Percentiles rank a stretch among this genome's conserved stretches.
phyloP scores from a whole-genome alignment of 2,329 filamentous ascomycete genomes.

The Epichloe scottii region DNA sequence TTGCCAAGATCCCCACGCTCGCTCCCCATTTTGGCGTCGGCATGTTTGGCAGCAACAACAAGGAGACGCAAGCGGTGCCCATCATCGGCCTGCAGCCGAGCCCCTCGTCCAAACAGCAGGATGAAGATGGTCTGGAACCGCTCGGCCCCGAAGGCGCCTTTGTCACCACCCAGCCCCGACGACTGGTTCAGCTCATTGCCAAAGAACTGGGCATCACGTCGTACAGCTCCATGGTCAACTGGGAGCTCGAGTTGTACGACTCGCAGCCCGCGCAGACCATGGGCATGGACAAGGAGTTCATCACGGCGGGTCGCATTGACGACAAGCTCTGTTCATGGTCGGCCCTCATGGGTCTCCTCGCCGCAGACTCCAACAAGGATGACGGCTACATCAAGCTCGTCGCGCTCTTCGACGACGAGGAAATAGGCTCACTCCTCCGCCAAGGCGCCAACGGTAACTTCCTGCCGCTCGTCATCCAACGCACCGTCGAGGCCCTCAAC shows the following conservation, averaged over 20 bases:
- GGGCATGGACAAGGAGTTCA: conserved; percentile 83
- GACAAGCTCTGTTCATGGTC: conserved; percentile 97
- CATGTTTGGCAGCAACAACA: conserved; percentile 57
- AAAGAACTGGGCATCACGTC: conserved; percentile 61
- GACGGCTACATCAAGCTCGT: conserved; percentile 75
- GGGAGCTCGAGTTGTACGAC: conserved; percentile 95
- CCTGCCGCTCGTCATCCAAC: conserved; percentile 67
- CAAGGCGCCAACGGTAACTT: conserved; percentile 89
- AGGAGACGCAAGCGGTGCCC: conserved; percentile 87
- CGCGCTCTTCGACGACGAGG: conserved; percentile 93
- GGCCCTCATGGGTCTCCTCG: conserved; percentile 71
- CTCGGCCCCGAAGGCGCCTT: conserved; percentile 62
- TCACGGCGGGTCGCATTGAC: conserved; percentile 89
- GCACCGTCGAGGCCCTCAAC: conserved; percentile 59
- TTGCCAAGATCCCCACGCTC: conserved; percentile 82
- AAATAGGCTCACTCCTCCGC: conserved; percentile 81
- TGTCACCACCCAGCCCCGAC: conserved; percentile 68
- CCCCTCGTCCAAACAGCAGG: conserved; percentile 42
- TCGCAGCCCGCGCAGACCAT: conserved; percentile 71
- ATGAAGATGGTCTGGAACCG: conserved; percentile 22
- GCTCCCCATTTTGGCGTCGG: conserved; percentile 86
- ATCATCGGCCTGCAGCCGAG: conserved; percentile 75
- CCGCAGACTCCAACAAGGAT: conserved; percentile 40
- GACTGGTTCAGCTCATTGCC: conserved; percentile 72
- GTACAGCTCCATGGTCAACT: conserved; percentile 71